These are phyloP conservation scores for Aspergillus jensenii DNA, from an alignment of 2,329 filamentous ascomycete species.

Conservation along the genomic window DNA sequence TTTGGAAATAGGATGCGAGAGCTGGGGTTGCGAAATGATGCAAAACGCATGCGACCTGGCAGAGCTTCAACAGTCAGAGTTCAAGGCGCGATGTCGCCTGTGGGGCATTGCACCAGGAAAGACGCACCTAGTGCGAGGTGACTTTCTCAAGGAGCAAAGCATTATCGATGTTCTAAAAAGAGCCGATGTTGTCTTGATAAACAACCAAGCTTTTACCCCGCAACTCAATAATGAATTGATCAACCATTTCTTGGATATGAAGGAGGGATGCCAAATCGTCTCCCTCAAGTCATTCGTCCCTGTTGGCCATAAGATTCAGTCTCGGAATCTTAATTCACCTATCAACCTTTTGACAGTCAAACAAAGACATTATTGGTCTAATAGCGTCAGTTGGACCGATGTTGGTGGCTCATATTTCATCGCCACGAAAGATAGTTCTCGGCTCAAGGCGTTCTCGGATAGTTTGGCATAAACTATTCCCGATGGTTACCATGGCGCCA, in stretches of 20 bases:
- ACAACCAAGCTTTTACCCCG: slow-evolving; percentile 95
- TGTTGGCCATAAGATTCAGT: slow-evolving; percentile 71
- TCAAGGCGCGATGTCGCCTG: slow-evolving; percentile 76
- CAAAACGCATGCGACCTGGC: slow-evolving; percentile 82
- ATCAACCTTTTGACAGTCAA: slow-evolving; percentile 78
- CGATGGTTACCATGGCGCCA: background rate
- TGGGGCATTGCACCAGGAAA: slow-evolving; percentile 83
- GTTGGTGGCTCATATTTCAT: slow-evolving; percentile 84
- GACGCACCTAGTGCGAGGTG: slow-evolving; percentile 77
- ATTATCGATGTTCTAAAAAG: slow-evolving; percentile 74
- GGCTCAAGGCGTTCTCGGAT: slow-evolving; percentile 51
- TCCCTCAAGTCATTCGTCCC: slow-evolving; percentile 90
- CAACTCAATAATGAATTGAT: slow-evolving; percentile 81
- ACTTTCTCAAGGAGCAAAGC: slow-evolving; percentile 72
- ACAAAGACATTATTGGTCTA: slow-evolving; percentile 66
- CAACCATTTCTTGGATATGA: slow-evolving; percentile 89
- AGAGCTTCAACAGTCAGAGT: slow-evolving; percentile 76
- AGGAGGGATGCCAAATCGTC: slow-evolving; percentile 84
- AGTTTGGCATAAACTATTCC: slow-evolving; percentile 27
- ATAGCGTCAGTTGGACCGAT: slow-evolving; percentile 85
- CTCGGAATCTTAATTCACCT: slow-evolving; percentile 74
- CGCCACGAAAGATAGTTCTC: slow-evolving; percentile 70
- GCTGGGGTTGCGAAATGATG: slow-evolving; percentile 97
- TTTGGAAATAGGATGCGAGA: slow-evolving; percentile 88
- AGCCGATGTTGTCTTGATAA: slow-evolving; percentile 94